phyloP scores from a whole-genome alignment of 108 stramenopile genomes.

The Nitzschia sp. region DNA sequence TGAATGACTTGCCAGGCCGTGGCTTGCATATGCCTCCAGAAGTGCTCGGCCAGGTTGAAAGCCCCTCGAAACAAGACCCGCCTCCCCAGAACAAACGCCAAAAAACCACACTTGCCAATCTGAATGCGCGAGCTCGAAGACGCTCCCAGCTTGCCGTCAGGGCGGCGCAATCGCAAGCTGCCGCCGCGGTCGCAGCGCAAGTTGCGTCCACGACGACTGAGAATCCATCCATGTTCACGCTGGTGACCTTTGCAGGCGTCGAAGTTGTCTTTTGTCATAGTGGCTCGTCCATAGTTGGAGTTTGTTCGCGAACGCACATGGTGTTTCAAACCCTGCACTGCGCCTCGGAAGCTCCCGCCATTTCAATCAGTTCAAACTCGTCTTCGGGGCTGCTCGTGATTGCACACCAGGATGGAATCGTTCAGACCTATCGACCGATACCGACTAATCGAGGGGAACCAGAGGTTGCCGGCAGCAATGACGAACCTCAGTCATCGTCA shows the following conservation, averaged over 20 bases:
- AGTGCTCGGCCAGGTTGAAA: conserved; percentile 25
- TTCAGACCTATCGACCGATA: conserved; percentile 39
- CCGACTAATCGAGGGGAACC: conserved; percentile 14
- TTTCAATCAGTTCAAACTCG: conserved; percentile 34
- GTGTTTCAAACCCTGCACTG: conserved; percentile 55
- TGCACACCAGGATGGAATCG: conserved; percentile 33
- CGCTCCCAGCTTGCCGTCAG: conserved; percentile 1
- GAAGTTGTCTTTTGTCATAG: conserved; percentile 56
- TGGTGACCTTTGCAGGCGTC: conserved; percentile 52
- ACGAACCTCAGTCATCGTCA: too few species aligned
- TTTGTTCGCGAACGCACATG: conserved; percentile 65
- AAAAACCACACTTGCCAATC: conserved; percentile 16
- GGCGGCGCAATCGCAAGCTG: background rate
- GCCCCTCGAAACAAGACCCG: background rate
- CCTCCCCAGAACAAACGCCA: background rate
- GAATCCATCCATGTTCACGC: conserved; percentile 27
- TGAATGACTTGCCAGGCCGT: conserved; percentile 20
- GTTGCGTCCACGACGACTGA: background rate
- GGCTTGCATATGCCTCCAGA: conserved; percentile 37
- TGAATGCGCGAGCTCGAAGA: conserved; percentile 21
- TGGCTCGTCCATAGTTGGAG: conserved; percentile 27
- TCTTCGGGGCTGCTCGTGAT: conserved; percentile 30
- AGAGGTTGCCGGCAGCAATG: too few species aligned
- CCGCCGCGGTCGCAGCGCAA: background rate
- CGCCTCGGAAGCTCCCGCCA: conserved; percentile 24